These are phyloP conservation scores for Phytophthora constricta DNA, from an alignment of 352 stramenopile genomes.

Conservation along the genomic window DNA sequence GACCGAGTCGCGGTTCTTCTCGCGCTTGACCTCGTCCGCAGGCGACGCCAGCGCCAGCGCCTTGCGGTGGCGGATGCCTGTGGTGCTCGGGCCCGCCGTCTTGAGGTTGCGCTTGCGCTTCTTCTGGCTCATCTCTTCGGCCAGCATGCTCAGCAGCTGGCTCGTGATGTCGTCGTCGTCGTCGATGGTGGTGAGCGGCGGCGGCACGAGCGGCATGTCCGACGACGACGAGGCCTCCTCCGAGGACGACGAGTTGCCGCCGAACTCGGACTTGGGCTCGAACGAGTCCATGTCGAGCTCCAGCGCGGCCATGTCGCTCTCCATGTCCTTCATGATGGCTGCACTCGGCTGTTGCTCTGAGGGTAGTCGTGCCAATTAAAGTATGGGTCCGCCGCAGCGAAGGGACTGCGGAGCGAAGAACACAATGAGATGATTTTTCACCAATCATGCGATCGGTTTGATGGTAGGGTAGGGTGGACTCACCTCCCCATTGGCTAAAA, in stretches of 20 bases:
- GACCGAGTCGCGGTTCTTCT: slow-evolving; percentile 66
- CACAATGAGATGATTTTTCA: slow-evolving; percentile 8
- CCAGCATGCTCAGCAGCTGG: slow-evolving; percentile 49
- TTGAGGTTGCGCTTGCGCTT: slow-evolving; percentile 45
- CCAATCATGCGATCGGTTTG: background rate
- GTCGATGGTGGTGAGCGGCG: slow-evolving; percentile 30
- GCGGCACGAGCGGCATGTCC: slow-evolving; percentile 24
- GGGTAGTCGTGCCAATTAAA: slow-evolving; percentile 10
- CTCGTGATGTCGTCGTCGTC: slow-evolving; percentile 53
- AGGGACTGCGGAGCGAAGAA: slow-evolving; percentile 1
- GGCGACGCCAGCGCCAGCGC: slow-evolving; percentile 33
- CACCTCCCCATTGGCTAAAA: too few relatives aligned
- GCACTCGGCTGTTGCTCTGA: too few relatives aligned
- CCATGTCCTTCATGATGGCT: slow-evolving; percentile 34
- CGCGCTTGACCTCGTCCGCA: slow-evolving; percentile 51
- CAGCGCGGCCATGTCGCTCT: slow-evolving; percentile 39
- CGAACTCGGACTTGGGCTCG: slow-evolving; percentile 32
- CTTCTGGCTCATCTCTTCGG: slow-evolving; percentile 50
- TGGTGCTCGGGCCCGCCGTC: slow-evolving; percentile 27
- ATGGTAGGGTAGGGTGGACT: too few relatives aligned
- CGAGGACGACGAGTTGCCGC: slow-evolving; percentile 24
- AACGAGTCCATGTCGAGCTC: slow-evolving; percentile 34
- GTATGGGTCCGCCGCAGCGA: slow-evolving; percentile 7
- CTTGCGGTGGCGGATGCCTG: slow-evolving; percentile 34
- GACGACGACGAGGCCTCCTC: slow-evolving; percentile 35